Evolutionary conservation across 345 rosid species (phyloP).

Genomic region (Alliaria petiolata): DNA sequence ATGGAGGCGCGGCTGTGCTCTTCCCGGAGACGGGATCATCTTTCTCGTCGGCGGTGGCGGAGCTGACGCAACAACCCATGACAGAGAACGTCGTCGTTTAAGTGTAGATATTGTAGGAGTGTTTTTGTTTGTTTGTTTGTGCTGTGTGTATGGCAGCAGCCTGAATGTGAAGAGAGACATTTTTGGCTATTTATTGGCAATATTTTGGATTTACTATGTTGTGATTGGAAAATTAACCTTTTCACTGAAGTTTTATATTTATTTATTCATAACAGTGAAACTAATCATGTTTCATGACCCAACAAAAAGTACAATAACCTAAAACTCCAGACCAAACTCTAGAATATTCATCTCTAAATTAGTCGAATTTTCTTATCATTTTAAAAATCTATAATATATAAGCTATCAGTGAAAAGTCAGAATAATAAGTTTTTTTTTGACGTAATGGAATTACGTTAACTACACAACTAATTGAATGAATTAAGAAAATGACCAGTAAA

Average conservation of each 20-base stretch:
- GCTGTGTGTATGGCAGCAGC: background rate
- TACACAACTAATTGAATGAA: background rate
- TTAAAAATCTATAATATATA: too few species aligned
- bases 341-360: too few species aligned
- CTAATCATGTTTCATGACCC: background rate
- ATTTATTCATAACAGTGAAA: background rate
- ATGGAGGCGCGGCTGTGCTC: background rate
- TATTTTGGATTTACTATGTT: background rate
- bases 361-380: background rate
- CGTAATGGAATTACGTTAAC: background rate
- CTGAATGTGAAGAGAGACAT: background rate
- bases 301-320: background rate
- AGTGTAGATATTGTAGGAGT: background rate
- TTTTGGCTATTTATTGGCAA: slow-evolving; percentile 30
- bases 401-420: background rate
- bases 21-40: slow-evolving; percentile 1
- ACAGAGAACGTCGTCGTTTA: background rate
- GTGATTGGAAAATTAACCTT: background rate
- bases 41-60: slow-evolving; percentile 22
- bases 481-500: background rate
- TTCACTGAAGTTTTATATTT: background rate
- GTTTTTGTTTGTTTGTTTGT: background rate
- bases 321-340: background rate
- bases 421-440: background rate
- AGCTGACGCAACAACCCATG: slow-evolving; percentile 37